Percentiles rank a stretch among this genome's conserved stretches.
Evolutionary conservation across 2,329 filamentous ascomycete species (phyloP).

Genomic region (Calonectria leucothoes): DNA sequence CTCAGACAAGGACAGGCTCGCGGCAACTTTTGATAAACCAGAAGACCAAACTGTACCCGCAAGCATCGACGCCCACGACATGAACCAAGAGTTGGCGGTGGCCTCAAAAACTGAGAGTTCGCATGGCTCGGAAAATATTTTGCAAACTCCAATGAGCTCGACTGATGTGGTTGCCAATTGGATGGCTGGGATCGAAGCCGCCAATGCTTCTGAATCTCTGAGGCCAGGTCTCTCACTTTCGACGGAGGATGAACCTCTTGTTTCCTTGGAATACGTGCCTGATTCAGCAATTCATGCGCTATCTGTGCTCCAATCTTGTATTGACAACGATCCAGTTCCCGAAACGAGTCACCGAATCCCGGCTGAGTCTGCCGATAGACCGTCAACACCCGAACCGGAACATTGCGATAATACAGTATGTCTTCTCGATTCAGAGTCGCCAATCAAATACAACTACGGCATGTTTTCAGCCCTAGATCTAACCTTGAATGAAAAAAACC

Average conservation of each 20-base stretch:
- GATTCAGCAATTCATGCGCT: background rate
- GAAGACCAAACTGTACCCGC: background rate
- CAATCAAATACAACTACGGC: constrained; percentile 4
- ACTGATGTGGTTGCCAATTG: constrained; percentile 2
- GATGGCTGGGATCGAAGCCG: background rate
- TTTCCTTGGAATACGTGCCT: background rate
- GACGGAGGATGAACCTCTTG: background rate
- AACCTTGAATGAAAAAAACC: background rate
- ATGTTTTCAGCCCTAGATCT: constrained; percentile 6
- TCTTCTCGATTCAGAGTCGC: constrained; percentile 20
- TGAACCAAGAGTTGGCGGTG: too few relatives aligned
- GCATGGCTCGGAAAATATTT: background rate
- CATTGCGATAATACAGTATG: background rate
- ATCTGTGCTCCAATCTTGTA: background rate
- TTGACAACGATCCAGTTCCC: background rate
- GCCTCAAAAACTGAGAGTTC: background rate
- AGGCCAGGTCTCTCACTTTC: background rate
- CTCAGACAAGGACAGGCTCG: background rate
- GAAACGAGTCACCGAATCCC: background rate
- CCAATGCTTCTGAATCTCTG: background rate
- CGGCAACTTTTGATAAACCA: background rate
- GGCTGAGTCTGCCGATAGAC: background rate
- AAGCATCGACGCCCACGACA: background rate
- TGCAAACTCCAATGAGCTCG: background rate
- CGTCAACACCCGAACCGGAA: background rate